Evolutionary conservation across 768 basidiomycete species (phyloP).

Genomic region (Tubosaeta sp.): DNA sequence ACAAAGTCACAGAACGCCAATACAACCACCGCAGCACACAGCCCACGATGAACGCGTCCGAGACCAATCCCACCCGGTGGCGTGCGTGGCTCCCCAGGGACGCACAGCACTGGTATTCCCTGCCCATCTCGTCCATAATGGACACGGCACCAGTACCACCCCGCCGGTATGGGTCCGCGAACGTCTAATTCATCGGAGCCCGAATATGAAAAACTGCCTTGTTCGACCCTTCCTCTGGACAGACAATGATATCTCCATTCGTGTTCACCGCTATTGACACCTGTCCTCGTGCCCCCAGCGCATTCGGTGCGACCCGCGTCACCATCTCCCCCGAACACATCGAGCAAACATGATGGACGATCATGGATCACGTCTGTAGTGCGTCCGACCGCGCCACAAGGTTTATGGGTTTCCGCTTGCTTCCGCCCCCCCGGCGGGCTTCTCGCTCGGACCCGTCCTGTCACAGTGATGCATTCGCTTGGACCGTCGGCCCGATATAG

Average conservation of each 20-base stretch:
- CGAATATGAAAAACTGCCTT: background rate
- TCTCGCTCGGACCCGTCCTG: background rate
- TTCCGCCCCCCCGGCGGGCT: background rate
- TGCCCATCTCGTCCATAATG: background rate
- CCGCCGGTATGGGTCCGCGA: slow-evolving; percentile 4
- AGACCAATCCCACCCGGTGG: background rate
- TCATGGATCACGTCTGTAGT: slow-evolving; percentile 1
- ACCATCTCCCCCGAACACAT: slow-evolving; percentile 1
- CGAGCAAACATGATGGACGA: background rate
- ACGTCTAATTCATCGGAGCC: background rate
- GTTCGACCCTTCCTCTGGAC: background rate
- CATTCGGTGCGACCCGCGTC: slow-evolving; percentile 4
- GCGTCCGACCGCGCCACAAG: slow-evolving; percentile 7
- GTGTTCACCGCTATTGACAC: background rate
- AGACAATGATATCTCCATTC: slow-evolving; percentile 4
- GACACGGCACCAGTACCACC: background rate
- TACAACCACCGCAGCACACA: background rate
- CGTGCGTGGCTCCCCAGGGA: background rate
- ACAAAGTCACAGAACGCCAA: slow-evolving; percentile 1
- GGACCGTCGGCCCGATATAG: background rate
- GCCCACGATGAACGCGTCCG: background rate
- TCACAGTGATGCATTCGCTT: background rate
- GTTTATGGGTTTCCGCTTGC: slow-evolving; percentile 2
- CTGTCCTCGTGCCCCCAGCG: background rate
- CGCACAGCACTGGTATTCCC: background rate